These are phyloP conservation scores for Whalleya microplaca DNA, from an alignment of 2,329 filamentous ascomycete genomes.

Conservation along the genomic window DNA sequence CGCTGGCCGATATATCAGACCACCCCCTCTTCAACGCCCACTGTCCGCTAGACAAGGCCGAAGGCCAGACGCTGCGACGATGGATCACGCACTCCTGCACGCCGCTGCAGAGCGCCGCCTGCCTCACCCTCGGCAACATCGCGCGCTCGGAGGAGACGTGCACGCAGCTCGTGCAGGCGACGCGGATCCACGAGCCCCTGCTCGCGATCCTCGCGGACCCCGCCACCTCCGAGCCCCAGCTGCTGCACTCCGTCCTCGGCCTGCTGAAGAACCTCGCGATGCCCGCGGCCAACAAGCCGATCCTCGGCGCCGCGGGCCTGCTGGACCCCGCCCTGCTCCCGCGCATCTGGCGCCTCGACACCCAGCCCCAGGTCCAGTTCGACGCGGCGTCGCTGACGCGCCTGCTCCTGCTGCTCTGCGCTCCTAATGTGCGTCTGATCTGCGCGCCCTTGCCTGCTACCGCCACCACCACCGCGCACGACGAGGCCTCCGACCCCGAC, in stretches of 20 bases:
- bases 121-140: slow-evolving; percentile 64
- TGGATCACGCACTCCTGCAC: slow-evolving; percentile 50
- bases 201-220: slow-evolving; percentile 48
- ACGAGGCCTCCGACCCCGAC: too few species aligned
- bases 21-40: slow-evolving; percentile 49
- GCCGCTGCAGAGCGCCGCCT: slow-evolving; percentile 59
- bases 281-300: slow-evolving; percentile 56
- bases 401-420: slow-evolving; percentile 57
- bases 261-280: slow-evolving; percentile 70
- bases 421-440: slow-evolving; percentile 55
- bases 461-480: neutral
- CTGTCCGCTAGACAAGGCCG: slow-evolving; percentile 47
- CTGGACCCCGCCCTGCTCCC: slow-evolving; percentile 53
- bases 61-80: slow-evolving; percentile 47
- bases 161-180: slow-evolving; percentile 51
- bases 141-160: slow-evolving; percentile 61
- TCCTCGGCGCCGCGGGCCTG: slow-evolving; percentile 50
- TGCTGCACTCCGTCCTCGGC: slow-evolving; percentile 60
- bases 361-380: slow-evolving; percentile 62
- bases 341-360: slow-evolving; percentile 56
- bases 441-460: slow-evolving; percentile 43
- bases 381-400: slow-evolving; percentile 61
- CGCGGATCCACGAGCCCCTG: slow-evolving; percentile 50
- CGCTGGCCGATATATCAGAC: slow-evolving; percentile 55
- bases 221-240: slow-evolving; percentile 48